Conservation (phyloP, 768 basidiomycete species). For the Russula sp. region DNA sequence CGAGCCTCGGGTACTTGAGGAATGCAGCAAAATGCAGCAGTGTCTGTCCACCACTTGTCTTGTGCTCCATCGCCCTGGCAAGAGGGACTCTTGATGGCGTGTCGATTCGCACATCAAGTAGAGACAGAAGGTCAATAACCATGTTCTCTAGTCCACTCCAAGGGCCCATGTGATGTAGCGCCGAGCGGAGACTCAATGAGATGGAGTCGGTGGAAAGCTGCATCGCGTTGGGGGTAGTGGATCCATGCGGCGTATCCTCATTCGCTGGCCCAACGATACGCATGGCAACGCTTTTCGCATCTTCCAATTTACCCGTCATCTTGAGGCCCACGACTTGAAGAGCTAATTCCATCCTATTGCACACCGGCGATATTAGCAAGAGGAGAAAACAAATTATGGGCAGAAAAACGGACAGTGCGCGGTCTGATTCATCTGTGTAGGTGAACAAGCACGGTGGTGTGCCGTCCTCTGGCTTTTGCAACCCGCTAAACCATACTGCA, state of each 20-base stretch:
- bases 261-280: constrained; percentile 80
- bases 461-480: constrained; percentile 54
- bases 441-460: constrained; percentile 67
- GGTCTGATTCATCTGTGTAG: constrained; percentile 86
- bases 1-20: constrained; percentile 67
- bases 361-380: constrained; percentile 13
- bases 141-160: constrained; percentile 61
- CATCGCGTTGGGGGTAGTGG: constrained; percentile 28
- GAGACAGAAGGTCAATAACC: constrained; percentile 72
- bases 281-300: constrained; percentile 89
- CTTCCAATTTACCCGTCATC: constrained; percentile 94
- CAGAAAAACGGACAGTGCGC: constrained; percentile 62
- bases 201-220: constrained; percentile 43
- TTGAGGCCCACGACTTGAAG: constrained; percentile 92
- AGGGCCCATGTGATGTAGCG: constrained; percentile 53
- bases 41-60: constrained; percentile 72
- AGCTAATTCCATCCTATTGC: constrained; percentile 83
- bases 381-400: background rate
- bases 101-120: constrained; percentile 63
- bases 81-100: constrained; percentile 37
- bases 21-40: constrained; percentile 83
- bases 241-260: constrained; percentile 37
- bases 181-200: constrained; percentile 48
- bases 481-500: constrained; percentile 81
- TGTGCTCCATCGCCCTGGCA: constrained; percentile 58